Evolutionary conservation across 441 rosid species (phyloP), one percentile per base, ranked within the genome.

Genomic region (Bruguiera hainesii): DNA sequence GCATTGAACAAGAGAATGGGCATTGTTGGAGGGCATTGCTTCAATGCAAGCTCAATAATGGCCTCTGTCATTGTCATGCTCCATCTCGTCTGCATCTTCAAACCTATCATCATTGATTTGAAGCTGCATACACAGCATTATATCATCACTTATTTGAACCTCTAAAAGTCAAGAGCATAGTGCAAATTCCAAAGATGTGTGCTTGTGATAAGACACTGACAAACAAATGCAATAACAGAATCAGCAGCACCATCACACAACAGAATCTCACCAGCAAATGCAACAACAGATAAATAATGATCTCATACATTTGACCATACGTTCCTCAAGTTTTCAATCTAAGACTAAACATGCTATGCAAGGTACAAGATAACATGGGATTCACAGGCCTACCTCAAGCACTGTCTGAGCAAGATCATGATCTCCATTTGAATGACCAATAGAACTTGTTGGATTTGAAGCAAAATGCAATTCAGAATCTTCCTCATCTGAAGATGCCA

Each of bases 61-160:
- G 61, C 68, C 33, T 11, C 69, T 60, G 20, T 78, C 75, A 56
- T 64, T 76, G 25, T 74, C 85, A 55, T 77, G 85, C 26, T 81
- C 86, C 90, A 79, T 87, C 86, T 89, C 98, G 60, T 94, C 97
- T 0, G 97, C 97, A 76, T 94, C 98, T 52, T 89, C 96, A 76
- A 91, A 94, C 72, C 98, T 86, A 60, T 81, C 80, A 71, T 94
- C 97, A 63, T 85, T 79, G 64, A 91, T 91, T 60, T 82, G 88
- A 66, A 91, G 97, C 97, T 94, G 86, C 80, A 76, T 7, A 69
- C 33, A 71, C 23, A 56, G n/a, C 20, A 28, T 11, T 29, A 53
- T 6, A 58, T 31, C 37, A 63, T 55, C 10, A 65, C 16, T 26
- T 35, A 28, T 66, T 31, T 9, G 20, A 53, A 55, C 15, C 26